These are phyloP conservation scores for Scheffersomyces coipomensis DNA, from an alignment of 805 yeast genomes.

Conservation along the genomic window DNA sequence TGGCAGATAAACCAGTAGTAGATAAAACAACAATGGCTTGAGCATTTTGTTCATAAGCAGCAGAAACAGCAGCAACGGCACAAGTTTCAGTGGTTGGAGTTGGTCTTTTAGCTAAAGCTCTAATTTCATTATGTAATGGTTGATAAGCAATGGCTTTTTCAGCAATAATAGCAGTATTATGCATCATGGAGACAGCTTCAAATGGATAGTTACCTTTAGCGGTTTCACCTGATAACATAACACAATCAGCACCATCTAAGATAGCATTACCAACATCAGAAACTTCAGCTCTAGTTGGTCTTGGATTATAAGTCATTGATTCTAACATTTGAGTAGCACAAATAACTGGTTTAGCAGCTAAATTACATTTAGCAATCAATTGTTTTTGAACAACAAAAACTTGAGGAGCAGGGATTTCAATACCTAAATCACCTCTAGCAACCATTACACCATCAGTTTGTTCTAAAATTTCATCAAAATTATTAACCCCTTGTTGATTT, in stretches of 20 bases:
- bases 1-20: constrained; percentile 92
- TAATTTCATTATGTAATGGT: constrained; percentile 80
- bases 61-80: constrained; percentile 95
- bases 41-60: constrained; percentile 94
- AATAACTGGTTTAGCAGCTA: constrained; percentile 98
- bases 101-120: constrained; percentile 83
- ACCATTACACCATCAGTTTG: constrained; percentile 99
- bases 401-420: constrained; percentile 98
- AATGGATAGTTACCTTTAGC: constrained; percentile 99
- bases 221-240: constrained; percentile 99
- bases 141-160: constrained; percentile 94
- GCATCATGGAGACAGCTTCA: constrained; percentile 98
- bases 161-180: constrained; percentile 93
- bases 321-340: constrained; percentile 99
- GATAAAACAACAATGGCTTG: constrained; percentile 96
- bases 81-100: constrained; percentile 93
- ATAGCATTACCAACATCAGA: constrained; percentile 99
- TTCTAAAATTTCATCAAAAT: constrained; percentile 91
- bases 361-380: constrained; percentile 97
- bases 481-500: constrained; percentile 99
- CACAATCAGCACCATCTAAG: constrained; percentile 99
- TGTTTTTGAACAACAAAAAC: constrained; percentile 98
- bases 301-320: constrained; percentile 99
- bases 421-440: constrained; percentile 99
- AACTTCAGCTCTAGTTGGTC: constrained; percentile 99